phyloP scores from a whole-genome alignment of 1,284 basidiomycete species.

The Puccinia triticina region DNA sequence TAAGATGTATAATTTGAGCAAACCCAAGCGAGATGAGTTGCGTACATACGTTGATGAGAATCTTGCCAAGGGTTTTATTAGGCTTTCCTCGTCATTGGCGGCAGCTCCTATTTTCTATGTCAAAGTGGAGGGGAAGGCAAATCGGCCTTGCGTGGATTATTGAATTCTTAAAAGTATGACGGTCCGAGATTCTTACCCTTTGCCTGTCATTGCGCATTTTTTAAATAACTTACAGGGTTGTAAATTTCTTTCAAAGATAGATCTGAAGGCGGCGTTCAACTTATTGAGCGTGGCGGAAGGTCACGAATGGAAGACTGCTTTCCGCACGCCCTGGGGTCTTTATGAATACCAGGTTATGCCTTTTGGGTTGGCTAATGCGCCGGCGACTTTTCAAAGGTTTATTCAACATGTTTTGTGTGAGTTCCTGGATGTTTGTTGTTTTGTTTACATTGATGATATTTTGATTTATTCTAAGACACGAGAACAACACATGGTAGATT shows the following conservation, averaged over 20 bases:
- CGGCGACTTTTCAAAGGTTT: conserved; percentile 53
- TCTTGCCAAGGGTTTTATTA: conserved; percentile 35
- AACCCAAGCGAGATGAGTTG: background rate
- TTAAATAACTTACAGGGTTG: conserved; percentile 4
- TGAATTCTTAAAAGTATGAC: conserved; percentile 52
- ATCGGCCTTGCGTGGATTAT: conserved; percentile 54
- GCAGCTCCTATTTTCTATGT: conserved; percentile 52
- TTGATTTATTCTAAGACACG: conserved; percentile 62
- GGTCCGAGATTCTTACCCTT: conserved; percentile 48
- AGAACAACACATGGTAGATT: conserved; percentile 55
- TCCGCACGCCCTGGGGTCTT: conserved; percentile 55
- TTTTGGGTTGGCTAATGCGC: conserved; percentile 63
- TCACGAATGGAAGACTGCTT: conserved; percentile 1
- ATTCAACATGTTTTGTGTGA: conserved; percentile 53
- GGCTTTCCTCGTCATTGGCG: conserved; percentile 28
- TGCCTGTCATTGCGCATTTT: conserved; percentile 24
- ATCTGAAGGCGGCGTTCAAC: conserved; percentile 58
- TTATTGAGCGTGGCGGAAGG: conserved; percentile 55
- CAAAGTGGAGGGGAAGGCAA: conserved; percentile 51
- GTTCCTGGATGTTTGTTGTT: conserved; percentile 56
- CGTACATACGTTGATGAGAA: background rate
- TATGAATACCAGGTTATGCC: conserved; percentile 62
- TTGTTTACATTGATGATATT: too few species aligned
- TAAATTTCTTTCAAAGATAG: conserved; percentile 55
- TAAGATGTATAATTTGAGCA: background rate